Evolutionary conservation across 345 rosid species (phyloP), one percentile per base, ranked within the genome.

Genomic region (Syzygium aqueum): DNA sequence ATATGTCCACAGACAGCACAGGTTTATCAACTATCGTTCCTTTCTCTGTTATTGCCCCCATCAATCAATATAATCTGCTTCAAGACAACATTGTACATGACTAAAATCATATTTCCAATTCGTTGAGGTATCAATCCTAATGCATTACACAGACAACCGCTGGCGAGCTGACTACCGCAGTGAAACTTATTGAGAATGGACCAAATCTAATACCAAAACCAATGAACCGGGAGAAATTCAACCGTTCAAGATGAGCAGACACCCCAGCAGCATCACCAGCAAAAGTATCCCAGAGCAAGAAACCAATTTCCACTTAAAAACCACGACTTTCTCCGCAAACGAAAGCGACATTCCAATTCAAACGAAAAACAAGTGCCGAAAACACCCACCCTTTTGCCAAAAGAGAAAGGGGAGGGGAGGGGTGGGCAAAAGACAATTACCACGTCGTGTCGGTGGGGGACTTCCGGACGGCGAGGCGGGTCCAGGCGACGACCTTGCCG

Each of bases 401-500:
- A 73, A 17, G 7, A 73, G 80, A 19, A 83, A 83, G 14, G 19
- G 5, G 8, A 83, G 14, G 19, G 5, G 8, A 52, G 4, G 30
- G 33, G 12, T 5, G 54, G 6, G 54, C 23, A 5, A 7, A 14
- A 27, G 21, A 8, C 19, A 8, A 43, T 85, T 90, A 93, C 96
- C 95, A 94, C 85, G 89, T 59, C 85, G 94, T 89, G 7, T 93
- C 93, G 6, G 93, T 89, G 89, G 93, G 84, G 67, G 95, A 92
- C 88, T 92, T 93, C 88, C 86, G 89, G 84, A 94, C 91, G 54
- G 90, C 94, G 25, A 93, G 93, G 51, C 93, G 92, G 22, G 96
- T 93, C 95, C 95, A 91, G 25, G 95, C 95, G 59, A 94, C 87
- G 83, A 89, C 91, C 88, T 93, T 94, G 3, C 94, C 95, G 30